A percentile compares a stretch with the other conserved stretches of the same genome.
Evolutionary conservation across 2,329 filamentous ascomycete genomes (phyloP).

Genomic region (Berkeleyomyces basicola): DNA sequence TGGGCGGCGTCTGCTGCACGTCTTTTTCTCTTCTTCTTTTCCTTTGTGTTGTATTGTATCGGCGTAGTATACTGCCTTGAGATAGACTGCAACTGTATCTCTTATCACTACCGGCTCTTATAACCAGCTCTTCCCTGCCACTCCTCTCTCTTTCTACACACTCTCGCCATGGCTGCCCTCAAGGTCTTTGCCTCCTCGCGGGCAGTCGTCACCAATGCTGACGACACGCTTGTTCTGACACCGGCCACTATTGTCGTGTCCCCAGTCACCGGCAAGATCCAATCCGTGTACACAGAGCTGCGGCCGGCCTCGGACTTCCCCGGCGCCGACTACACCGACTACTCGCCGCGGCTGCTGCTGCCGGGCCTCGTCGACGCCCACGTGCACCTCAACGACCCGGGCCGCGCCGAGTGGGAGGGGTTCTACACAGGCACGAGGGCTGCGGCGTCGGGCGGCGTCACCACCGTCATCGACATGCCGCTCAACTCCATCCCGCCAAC

Average conservation of each 20-base stretch:
- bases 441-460: slow-evolving; percentile 88
- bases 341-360: slow-evolving; percentile 69
- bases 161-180: slow-evolving; percentile 2
- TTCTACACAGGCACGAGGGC: slow-evolving; percentile 91
- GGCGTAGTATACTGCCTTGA: too few species aligned
- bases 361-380: slow-evolving; percentile 92
- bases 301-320: slow-evolving; percentile 65
- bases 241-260: slow-evolving; percentile 75
- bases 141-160: background rate
- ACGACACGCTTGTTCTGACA: slow-evolving; percentile 45
- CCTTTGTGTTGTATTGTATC: background rate
- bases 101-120: background rate
- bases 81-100: background rate
- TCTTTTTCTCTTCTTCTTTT: slow-evolving; percentile 7
- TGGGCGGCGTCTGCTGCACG: background rate
- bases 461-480: slow-evolving; percentile 95
- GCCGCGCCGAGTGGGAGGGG: slow-evolving; percentile 94
- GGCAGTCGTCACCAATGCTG: slow-evolving; percentile 58
- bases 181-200: slow-evolving; percentile 65
- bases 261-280: slow-evolving; percentile 65
- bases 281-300: slow-evolving; percentile 54
- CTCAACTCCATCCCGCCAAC: slow-evolving; percentile 93
- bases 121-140: background rate
- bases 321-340: slow-evolving; percentile 57
- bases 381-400: slow-evolving; percentile 93